Base-by-base conservation (phyloP, 371 early-diverging fungal genomes). In the Synchytrium microbalum region DNA sequence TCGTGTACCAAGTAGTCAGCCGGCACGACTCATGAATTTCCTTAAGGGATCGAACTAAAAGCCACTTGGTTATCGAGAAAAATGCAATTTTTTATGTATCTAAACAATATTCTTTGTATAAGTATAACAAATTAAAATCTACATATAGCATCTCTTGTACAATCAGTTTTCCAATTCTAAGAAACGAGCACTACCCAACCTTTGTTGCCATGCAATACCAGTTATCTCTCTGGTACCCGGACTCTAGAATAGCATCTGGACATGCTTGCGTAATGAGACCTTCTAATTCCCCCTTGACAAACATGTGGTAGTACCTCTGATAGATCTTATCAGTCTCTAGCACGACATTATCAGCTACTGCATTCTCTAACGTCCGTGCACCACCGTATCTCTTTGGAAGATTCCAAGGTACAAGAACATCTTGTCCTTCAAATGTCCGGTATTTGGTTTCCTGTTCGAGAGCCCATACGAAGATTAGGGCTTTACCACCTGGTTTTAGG, bases 391-490 rank as follows among this genome's bases (percentile, higher is more conserved):
- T 58, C 62, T 69, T 69, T 56, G 70, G 70, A 63, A 73, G 66
- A 32, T 69, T 64, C 98, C 98, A 97, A 13, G 95, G 92, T 2
- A 97, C 96, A 75, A 94, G 85, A 0, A 92, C 91, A 69, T 97
- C 98, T 74, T 95, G 96, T 16, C 79, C 73, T 25, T 84, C 87
- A 76, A 92, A 95, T 66, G 87, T 84, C 3, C 93, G 82, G 64
- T 71, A 31, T 55, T 60, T 13, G 25, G 64, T 65, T 67, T 78
- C 65, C 73, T 97, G 96, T 68, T 98, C 96, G 72, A 93, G 68
- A 2, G 98, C 98, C 96, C 98, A 98, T 0, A 94, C 98, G 81
- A 91, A 96, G 14, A 95, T 84, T 25, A 98, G 72, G 1, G 88
- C 67, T 28, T 70, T 74, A 2, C 93, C 93, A 0, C 90, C 91